Conservation (phyloP, 2,329 filamentous ascomycete species). For the Colletotrichum tabaci region DNA sequence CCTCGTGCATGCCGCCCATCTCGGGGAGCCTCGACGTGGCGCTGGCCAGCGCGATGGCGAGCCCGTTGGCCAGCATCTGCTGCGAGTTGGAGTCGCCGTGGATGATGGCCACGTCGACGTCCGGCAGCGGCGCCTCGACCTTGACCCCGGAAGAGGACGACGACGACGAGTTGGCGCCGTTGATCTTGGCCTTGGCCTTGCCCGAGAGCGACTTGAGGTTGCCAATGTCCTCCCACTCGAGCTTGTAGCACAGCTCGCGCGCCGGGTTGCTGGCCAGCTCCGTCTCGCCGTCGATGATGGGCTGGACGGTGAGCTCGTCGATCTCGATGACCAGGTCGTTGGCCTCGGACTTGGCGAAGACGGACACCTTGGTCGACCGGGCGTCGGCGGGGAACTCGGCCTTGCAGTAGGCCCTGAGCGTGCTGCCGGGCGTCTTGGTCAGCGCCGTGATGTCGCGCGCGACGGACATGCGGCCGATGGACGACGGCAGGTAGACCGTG, state of each 20-base stretch:
- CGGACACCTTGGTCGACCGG: conserved; percentile 42
- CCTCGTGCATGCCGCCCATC: conserved; percentile 46
- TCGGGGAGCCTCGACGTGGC: conserved; percentile 42
- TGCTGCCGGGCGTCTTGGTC: conserved; percentile 52
- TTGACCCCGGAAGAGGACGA: conserved; percentile 20
- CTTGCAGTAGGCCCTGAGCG: conserved; percentile 45
- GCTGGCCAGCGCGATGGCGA: conserved; percentile 38
- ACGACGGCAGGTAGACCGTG: conserved; percentile 53
- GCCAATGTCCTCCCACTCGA: conserved; percentile 45
- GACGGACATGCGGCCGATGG: conserved; percentile 49
- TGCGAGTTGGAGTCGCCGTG: conserved; percentile 43
- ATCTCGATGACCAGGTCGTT: conserved; percentile 45
- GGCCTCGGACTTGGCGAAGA: conserved; percentile 41
- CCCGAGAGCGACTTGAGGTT: conserved; percentile 37
- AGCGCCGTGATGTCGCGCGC: conserved; percentile 50
- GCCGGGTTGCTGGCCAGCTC: conserved; percentile 37
- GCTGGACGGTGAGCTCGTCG: conserved; percentile 46
- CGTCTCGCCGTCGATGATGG: conserved; percentile 43
- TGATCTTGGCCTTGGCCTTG: conserved; percentile 33
- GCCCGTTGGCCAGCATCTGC: conserved; percentile 38
- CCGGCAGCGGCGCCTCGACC: conserved; percentile 36
- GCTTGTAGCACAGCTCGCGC: conserved; percentile 46
- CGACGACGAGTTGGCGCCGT: background rate
- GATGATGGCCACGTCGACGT: conserved; percentile 43
- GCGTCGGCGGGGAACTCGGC: conserved; percentile 40